Evolutionary conservation across 108 stramenopile genomes (phyloP).

Genomic region (Epithemia pelagica): DNA sequence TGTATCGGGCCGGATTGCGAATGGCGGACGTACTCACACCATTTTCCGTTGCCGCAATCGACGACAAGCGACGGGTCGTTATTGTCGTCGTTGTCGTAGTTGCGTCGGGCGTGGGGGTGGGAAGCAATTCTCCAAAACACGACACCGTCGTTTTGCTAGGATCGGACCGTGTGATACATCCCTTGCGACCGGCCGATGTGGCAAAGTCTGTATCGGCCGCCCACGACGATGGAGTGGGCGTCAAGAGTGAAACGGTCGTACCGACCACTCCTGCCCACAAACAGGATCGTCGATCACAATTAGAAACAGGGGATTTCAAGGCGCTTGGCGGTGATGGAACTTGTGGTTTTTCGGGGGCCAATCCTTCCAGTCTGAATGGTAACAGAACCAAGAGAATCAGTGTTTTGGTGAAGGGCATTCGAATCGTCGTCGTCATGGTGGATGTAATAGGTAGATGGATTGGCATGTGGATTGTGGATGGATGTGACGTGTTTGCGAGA

Average conservation of each 20-base stretch:
- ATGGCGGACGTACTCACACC: constrained; percentile 71
- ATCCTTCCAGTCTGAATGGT: too few species aligned
- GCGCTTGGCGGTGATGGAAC: too few species aligned
- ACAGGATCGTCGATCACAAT: neutral
- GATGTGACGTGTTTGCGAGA: too few species aligned
- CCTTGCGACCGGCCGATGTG: constrained; percentile 68
- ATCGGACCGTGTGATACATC: constrained; percentile 66
- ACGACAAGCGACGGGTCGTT: constrained; percentile 51
- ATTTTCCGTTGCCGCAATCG: constrained; percentile 70
- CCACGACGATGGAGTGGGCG: neutral
- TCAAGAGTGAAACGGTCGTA: neutral
- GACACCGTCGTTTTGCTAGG: constrained; percentile 67
- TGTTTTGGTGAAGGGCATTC: too few species aligned
- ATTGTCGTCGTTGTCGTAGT: constrained; percentile 16
- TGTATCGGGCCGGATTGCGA: constrained; percentile 69
- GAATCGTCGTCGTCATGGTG: too few species aligned
- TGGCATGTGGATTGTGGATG: too few species aligned
- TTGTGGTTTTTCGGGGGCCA: too few species aligned
- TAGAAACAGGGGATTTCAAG: neutral
- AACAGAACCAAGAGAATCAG: neutral
- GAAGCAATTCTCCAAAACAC: constrained; percentile 49
- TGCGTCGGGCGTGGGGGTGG: too few species aligned
- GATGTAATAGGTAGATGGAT: too few species aligned
- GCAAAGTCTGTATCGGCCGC: constrained; percentile 17
- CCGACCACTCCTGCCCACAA: neutral